Evolutionary conservation across 768 basidiomycete species (phyloP).

Genomic region (Tephrocybe sp.): DNA sequence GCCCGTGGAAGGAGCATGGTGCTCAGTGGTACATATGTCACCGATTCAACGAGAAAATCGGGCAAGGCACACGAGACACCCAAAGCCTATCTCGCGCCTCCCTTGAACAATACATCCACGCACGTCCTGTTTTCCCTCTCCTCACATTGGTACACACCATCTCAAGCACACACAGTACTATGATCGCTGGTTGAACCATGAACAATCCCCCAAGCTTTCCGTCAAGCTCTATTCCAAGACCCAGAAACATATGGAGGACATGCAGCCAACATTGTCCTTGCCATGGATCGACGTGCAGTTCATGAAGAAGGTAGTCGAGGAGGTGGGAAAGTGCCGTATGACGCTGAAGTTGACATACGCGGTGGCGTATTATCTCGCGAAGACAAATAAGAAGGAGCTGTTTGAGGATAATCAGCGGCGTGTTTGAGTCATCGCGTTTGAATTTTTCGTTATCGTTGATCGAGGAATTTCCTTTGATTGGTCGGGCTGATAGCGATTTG

Average conservation of each 20-base stretch:
- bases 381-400: slow-evolving; percentile 88
- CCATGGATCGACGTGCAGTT: slow-evolving; percentile 99
- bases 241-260: slow-evolving; percentile 99
- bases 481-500: slow-evolving; percentile 63
- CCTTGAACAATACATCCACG: slow-evolving; percentile 93
- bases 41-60: slow-evolving; percentile 90
- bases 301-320: slow-evolving; percentile 97
- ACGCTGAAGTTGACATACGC: slow-evolving; percentile 99
- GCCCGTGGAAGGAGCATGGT: slow-evolving; percentile 96
- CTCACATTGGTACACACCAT: not conserved
- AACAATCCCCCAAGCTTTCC: slow-evolving; percentile 97
- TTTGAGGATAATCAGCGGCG: slow-evolving; percentile 97
- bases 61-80: slow-evolving; percentile 85
- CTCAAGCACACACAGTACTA: slow-evolving; percentile 67
- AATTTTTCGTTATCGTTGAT: not conserved
- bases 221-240: slow-evolving; percentile 90
- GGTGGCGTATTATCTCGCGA: slow-evolving; percentile 96
- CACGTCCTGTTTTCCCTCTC: slow-evolving; percentile 49
- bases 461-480: too few relatives aligned
- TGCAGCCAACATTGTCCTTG: slow-evolving; percentile 88
- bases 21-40: slow-evolving; percentile 99
- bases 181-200: slow-evolving; percentile 99
- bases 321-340: slow-evolving; percentile 83
- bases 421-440: slow-evolving; percentile 14
- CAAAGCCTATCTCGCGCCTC: slow-evolving; percentile 89